A percentile compares a stretch with the other conserved stretches of the same genome.
These are phyloP conservation scores for Fusarium sp. DNA, from an alignment of 2,329 filamentous ascomycete species.

Conservation along the genomic window DNA sequence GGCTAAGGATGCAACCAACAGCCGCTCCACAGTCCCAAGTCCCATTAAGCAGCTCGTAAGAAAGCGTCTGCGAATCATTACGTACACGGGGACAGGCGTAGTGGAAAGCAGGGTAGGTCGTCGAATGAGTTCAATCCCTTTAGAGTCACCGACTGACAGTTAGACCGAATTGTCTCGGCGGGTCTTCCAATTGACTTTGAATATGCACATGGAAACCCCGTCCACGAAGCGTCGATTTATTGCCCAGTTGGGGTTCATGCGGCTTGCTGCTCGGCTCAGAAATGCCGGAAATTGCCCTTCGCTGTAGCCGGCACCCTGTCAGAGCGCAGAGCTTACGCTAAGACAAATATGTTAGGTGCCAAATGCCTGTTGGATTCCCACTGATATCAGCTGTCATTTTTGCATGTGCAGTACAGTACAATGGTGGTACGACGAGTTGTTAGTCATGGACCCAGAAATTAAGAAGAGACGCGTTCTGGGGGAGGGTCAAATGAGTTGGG, in stretches of 20 bases:
- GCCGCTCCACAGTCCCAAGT: neutral
- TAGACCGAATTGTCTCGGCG: slow-evolving; percentile 25
- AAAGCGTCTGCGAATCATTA: slow-evolving; percentile 16
- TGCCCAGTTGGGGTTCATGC: slow-evolving; percentile 32
- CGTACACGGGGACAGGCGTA: slow-evolving; percentile 10
- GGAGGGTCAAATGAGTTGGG: slow-evolving; percentile 6
- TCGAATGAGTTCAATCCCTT: neutral
- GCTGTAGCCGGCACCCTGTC: neutral
- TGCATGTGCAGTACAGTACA: neutral
- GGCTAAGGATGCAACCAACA: neutral
- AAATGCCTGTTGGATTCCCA: neutral
- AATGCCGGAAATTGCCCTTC: slow-evolving; percentile 27
- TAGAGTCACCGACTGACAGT: neutral
- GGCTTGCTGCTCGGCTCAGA: slow-evolving; percentile 33
- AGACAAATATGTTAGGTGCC: slow-evolving; percentile 23
- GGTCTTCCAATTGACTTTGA: slow-evolving; percentile 11
- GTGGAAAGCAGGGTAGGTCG: neutral
- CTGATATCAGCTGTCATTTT: neutral
- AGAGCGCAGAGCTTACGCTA: slow-evolving; percentile 11
- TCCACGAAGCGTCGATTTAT: slow-evolving; percentile 28
- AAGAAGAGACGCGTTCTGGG: neutral
- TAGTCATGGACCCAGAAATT: neutral
- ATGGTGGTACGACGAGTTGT: neutral
- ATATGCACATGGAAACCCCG: slow-evolving; percentile 22
- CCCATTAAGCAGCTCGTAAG: slow-evolving; percentile 21